These are phyloP conservation scores for Penicillium sp. DNA, from an alignment of 2,329 filamentous ascomycete genomes.

Conservation along the genomic window DNA sequence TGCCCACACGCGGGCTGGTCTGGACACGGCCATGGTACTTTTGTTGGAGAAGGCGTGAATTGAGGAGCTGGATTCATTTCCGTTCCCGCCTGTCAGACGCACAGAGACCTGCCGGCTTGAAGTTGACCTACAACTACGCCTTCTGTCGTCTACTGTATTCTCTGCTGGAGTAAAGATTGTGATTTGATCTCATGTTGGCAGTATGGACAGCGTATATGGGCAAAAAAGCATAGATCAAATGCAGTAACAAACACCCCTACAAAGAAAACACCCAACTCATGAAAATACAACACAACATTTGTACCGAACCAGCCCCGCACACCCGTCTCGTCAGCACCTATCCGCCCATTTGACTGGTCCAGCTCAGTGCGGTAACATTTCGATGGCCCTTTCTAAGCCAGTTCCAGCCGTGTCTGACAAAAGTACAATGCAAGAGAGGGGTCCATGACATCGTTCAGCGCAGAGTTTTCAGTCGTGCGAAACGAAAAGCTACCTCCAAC, in stretches of 20 bases:
- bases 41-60: not conserved
- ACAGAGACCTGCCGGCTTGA: not conserved
- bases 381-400: not conserved
- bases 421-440: slow-evolving; percentile 13
- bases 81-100: not conserved
- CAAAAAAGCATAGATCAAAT: too few species aligned
- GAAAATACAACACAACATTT: not conserved
- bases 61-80: not conserved
- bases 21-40: not conserved
- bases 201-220: too few species aligned
- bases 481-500: too few species aligned
- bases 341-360: slow-evolving; percentile 2
- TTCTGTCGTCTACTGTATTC: not conserved
- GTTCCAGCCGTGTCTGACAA: slow-evolving; percentile 5
- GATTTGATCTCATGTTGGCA: too few species aligned
- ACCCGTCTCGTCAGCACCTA: not conserved
- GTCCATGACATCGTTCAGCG: not conserved
- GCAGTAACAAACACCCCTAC: too few species aligned
- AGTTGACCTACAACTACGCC: not conserved
- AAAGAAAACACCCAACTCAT: not conserved
- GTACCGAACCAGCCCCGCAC: not conserved
- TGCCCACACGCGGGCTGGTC: not conserved
- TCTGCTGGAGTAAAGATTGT: too few species aligned
- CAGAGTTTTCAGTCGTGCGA: not conserved
- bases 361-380: slow-evolving; percentile 2